phyloP scores from a whole-genome alignment of 495 filamentous ascomycete species.

The Hypoxylon trugodes region DNA sequence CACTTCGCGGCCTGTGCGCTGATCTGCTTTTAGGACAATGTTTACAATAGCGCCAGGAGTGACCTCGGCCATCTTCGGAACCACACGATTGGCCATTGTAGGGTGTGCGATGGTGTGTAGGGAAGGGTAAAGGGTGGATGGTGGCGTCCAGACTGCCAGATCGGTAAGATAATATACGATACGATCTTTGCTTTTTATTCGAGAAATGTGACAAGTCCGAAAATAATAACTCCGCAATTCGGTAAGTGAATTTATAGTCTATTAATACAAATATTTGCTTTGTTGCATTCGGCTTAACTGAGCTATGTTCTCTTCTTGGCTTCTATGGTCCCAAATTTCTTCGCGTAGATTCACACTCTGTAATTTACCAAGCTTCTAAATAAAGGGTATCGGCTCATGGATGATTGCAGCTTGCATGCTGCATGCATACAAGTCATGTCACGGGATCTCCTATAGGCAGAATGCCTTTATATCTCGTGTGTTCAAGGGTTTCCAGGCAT shows the following conservation, averaged over 20 bases:
- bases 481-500: background rate
- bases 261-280: constrained; percentile 15
- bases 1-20: constrained; percentile 73
- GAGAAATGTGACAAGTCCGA: constrained; percentile 33
- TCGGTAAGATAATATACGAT: constrained; percentile 37
- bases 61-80: constrained; percentile 62
- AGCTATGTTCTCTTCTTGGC: background rate
- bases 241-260: background rate
- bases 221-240: constrained; percentile 4
- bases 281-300: constrained; percentile 22
- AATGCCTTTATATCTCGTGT: background rate
- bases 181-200: constrained; percentile 18
- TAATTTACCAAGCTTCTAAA: constrained; percentile 30
- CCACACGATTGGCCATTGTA: constrained; percentile 34
- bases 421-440: constrained; percentile 37
- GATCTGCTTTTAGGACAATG: constrained; percentile 75
- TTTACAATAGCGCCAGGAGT: constrained; percentile 67
- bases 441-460: constrained; percentile 31
- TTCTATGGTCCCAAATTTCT: constrained; percentile 29
- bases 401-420: constrained; percentile 39
- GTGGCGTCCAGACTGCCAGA: constrained; percentile 26
- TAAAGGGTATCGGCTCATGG: constrained; percentile 26
- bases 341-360: constrained; percentile 23
- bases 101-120: constrained; percentile 16
- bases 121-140: constrained; percentile 11